Evolutionary conservation across 345 rosid species (phyloP).

Genomic region (Salix suchowensis): DNA sequence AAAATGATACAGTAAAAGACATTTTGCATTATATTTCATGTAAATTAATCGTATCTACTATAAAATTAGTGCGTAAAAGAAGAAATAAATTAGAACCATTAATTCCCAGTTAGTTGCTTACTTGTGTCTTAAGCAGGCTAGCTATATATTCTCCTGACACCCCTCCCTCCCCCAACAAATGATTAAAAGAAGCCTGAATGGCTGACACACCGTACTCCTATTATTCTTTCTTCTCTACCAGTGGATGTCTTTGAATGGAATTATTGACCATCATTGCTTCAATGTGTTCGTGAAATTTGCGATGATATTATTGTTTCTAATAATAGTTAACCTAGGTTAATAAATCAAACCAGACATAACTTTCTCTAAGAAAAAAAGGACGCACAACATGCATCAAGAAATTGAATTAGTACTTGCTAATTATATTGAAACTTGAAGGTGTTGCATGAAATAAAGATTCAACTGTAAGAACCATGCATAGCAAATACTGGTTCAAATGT

Average conservation of each 20-base stretch:
- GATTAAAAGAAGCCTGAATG: slow-evolving; percentile 17
- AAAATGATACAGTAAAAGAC: not conserved
- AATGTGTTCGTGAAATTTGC: not conserved
- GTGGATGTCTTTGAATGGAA: slow-evolving; percentile 1
- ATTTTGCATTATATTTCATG: not conserved
- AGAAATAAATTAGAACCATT: not conserved
- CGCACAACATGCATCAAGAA: not conserved
- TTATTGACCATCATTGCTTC: not conserved
- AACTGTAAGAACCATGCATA: not conserved
- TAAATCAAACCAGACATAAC: not conserved
- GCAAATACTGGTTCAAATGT: not conserved
- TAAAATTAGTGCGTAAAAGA: not conserved
- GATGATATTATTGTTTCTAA: not conserved
- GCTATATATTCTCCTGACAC: slow-evolving; percentile 7
- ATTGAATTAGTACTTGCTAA: not conserved
- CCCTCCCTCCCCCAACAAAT: slow-evolving; percentile 15
- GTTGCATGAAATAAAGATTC: not conserved
- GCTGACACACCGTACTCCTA: slow-evolving; percentile 14
- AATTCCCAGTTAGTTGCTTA: not conserved
- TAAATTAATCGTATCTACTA: not conserved
- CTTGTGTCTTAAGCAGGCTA: not conserved
- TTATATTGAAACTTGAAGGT: not conserved
- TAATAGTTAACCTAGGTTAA: not conserved
- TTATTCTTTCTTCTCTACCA: slow-evolving; percentile 20
- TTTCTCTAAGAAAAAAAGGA: not conserved